phyloP scores from a whole-genome alignment of 768 basidiomycete genomes.

The Inosperma sp. region DNA sequence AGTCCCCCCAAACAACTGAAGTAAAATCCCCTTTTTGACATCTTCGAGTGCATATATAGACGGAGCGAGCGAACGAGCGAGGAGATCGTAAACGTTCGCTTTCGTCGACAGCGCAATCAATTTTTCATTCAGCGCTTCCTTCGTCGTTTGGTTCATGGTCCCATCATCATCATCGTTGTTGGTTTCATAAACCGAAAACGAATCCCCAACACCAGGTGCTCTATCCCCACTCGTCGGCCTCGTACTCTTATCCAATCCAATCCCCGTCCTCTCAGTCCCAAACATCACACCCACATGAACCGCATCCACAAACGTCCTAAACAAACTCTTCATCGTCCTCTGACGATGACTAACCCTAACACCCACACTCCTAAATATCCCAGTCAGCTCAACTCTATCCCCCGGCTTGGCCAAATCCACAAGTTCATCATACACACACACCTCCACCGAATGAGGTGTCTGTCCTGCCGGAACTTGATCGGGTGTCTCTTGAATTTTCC shows the following conservation, averaged over 20 bases:
- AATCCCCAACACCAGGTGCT: constrained; percentile 56
- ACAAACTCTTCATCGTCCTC: constrained; percentile 87
- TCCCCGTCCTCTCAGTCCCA: constrained; percentile 46
- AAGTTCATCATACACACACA: constrained; percentile 97
- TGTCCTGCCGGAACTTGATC: constrained; percentile 96
- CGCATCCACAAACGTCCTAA: constrained; percentile 97
- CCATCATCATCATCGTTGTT: constrained; percentile 50
- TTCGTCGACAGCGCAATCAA: constrained; percentile 66
- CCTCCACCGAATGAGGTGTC: constrained; percentile 94
- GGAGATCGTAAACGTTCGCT: constrained; percentile 81
- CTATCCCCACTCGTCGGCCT: constrained; percentile 65
- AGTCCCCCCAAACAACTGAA: constrained; percentile 96
- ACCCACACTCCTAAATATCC: constrained; percentile 92
- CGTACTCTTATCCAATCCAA: constrained; percentile 73
- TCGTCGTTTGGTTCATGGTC: constrained; percentile 30
- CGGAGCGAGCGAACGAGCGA: constrained; percentile 84
- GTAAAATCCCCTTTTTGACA: constrained; percentile 95
- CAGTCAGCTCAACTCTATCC: constrained; percentile 84
- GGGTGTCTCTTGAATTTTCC: constrained; percentile 94
- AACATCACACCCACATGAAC: constrained; percentile 71
- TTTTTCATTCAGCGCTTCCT: constrained; percentile 61
- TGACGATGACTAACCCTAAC: constrained; percentile 94
- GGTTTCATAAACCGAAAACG: background rate
- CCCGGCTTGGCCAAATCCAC: constrained; percentile 97
- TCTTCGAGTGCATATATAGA: constrained; percentile 99